These are phyloP conservation scores for Calocybe gambosa DNA, from an alignment of 1,284 basidiomycete species.

Conservation along the genomic window DNA sequence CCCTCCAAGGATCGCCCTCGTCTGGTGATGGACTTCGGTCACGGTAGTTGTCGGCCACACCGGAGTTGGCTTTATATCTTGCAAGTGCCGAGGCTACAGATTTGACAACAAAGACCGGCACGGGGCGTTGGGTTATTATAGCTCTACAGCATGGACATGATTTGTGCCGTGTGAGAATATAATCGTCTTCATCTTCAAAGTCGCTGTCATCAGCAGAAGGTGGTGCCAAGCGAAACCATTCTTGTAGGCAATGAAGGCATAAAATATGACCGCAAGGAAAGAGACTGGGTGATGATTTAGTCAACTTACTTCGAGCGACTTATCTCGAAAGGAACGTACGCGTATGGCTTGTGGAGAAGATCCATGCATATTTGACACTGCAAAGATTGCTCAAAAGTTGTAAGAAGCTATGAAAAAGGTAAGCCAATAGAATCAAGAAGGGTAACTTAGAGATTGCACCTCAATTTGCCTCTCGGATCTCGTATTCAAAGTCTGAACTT, in stretches of 20 bases:
- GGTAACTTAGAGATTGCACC: conserved; percentile 30
- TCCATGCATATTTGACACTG: conserved; percentile 77
- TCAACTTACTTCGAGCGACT: background rate
- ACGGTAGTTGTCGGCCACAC: background rate
- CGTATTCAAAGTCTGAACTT: conserved; percentile 39
- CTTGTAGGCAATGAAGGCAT: conserved; percentile 61
- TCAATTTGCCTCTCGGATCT: conserved; percentile 51
- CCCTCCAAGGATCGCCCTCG: conserved; percentile 59
- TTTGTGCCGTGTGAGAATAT: conserved; percentile 53
- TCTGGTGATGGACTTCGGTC: conserved; percentile 14
- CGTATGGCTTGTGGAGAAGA: conserved; percentile 52
- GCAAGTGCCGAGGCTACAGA: conserved; percentile 43
- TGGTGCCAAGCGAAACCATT: conserved; percentile 69
- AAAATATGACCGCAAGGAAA: conserved; percentile 70
- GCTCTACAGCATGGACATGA: conserved; percentile 68
- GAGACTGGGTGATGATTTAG: conserved; percentile 36
- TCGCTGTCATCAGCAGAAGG: conserved; percentile 46
- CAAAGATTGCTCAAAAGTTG: conserved; percentile 48
- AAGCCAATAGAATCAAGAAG: background rate
- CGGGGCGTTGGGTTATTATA: conserved; percentile 48
- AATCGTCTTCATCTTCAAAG: conserved; percentile 36
- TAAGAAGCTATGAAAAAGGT: conserved; percentile 37
- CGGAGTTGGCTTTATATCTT: conserved; percentile 31
- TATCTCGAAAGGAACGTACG: conserved; percentile 36
- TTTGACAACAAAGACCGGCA: conserved; percentile 64